phyloP scores from a whole-genome alignment of 2,329 filamentous ascomycete genomes.

The Thelonectria blattea region DNA sequence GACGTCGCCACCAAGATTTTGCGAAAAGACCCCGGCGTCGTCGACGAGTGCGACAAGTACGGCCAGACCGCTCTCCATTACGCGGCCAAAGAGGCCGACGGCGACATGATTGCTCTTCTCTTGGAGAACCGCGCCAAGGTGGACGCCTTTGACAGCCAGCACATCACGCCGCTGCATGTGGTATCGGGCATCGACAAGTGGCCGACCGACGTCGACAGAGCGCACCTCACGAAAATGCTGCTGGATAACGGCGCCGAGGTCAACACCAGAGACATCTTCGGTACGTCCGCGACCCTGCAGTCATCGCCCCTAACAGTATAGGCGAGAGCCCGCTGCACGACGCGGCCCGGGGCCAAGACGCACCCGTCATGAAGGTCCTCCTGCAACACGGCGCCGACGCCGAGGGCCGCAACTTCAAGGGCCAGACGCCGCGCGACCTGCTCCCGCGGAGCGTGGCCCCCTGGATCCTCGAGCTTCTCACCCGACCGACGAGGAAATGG shows the following conservation, averaged over 20 bases:
- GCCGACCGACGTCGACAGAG: neutral
- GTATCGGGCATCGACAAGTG: neutral
- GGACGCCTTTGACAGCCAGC: neutral
- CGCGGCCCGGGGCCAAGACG: neutral
- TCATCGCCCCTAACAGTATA: no score
- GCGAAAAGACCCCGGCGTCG: neutral
- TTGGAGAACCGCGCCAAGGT: neutral
- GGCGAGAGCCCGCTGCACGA: neutral
- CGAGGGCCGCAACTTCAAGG: constrained; percentile 16
- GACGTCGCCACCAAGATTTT: neutral
- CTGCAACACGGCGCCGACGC: constrained; percentile 15
- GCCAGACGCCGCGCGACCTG: constrained; percentile 14
- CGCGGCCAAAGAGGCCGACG: neutral
- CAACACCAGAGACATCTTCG: neutral
- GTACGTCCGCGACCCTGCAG: neutral
- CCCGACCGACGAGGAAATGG: neutral
- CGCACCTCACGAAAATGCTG: neutral
- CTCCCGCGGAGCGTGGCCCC: neutral
- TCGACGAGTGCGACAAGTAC: neutral
- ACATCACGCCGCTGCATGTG: neutral
- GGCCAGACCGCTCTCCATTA: neutral
- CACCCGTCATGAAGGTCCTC: neutral
- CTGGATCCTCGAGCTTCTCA: neutral
- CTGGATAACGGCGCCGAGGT: neutral
- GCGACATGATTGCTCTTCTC: neutral